Percentiles rank a stretch among this genome's conserved stretches.
These are phyloP conservation scores for Diplodia seriata DNA, from an alignment of 2,329 filamentous ascomycete species.

Conservation along the genomic window DNA sequence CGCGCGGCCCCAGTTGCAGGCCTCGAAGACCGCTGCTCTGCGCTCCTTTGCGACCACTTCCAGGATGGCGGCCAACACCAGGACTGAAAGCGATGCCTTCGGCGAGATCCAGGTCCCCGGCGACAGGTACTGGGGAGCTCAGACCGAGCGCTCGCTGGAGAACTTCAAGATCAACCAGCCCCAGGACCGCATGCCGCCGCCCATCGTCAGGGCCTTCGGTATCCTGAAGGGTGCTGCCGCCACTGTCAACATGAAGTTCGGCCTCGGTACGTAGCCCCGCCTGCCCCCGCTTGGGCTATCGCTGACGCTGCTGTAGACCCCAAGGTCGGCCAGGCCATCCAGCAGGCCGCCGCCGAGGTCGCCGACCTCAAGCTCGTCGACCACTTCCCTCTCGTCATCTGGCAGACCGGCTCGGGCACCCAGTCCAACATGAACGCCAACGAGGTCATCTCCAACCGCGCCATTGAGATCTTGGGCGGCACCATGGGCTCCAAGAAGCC, in stretches of 20 bases:
- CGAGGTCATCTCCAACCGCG: constrained; percentile 99
- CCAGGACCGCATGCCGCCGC: constrained; percentile 95
- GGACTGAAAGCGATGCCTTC: constrained; percentile 96
- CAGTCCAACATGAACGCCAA: constrained; percentile 99
- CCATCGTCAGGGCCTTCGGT: constrained; percentile 91
- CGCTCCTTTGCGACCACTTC: constrained; percentile 44
- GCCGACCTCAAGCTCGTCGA: constrained; percentile 91
- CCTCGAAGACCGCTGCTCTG: constrained; percentile 22
- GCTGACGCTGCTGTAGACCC: constrained; percentile 65
- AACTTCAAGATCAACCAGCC: constrained; percentile 99
- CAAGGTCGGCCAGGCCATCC: constrained; percentile 88
- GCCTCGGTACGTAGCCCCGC: constrained; percentile 68
- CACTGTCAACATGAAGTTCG: constrained; percentile 92
- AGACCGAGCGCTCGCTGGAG: constrained; percentile 92
- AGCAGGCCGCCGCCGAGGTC: constrained; percentile 91
- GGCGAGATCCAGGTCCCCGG: constrained; percentile 90
- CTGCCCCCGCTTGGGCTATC: constrained; percentile 5
- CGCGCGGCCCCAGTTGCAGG: constrained; percentile 17
- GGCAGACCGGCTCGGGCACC: constrained; percentile 98
- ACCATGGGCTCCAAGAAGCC: constrained; percentile 96
- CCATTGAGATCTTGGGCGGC: constrained; percentile 96
- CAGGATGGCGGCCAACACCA: constrained; percentile 57
- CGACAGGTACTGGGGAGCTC: constrained; percentile 98
- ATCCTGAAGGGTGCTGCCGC: constrained; percentile 97
- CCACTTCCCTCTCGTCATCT: constrained; percentile 98